These are phyloP conservation scores for Pichia sp. DNA, from an alignment of 1,139 yeast genomes.

Conservation along the genomic window DNA sequence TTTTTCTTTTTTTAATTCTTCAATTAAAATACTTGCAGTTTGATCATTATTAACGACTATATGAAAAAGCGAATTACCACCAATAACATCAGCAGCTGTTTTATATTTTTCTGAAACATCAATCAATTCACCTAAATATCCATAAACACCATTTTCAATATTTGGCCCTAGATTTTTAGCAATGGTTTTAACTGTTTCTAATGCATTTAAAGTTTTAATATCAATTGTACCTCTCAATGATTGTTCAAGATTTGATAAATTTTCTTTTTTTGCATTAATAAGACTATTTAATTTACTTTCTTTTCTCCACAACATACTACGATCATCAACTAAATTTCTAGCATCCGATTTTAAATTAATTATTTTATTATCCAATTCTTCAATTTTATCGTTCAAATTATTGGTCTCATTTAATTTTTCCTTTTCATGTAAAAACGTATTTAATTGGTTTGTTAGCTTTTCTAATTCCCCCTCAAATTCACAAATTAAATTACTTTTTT, in stretches of 20 bases:
- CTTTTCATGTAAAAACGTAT: background rate
- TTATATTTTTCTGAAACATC: slow-evolving; percentile 77
- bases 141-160: slow-evolving; percentile 50
- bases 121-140: slow-evolving; percentile 80
- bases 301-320: slow-evolving; percentile 75
- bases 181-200: slow-evolving; percentile 59
- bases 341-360: slow-evolving; percentile 36
- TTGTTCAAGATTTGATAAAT: slow-evolving; percentile 52
- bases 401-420: slow-evolving; percentile 2
- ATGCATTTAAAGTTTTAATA: slow-evolving; percentile 61
- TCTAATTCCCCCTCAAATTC: slow-evolving; percentile 2
- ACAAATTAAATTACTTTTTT: slow-evolving; percentile 12
- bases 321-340: slow-evolving; percentile 50
- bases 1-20: slow-evolving; percentile 62
- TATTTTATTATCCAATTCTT: slow-evolving; percentile 23
- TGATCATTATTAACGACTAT: slow-evolving; percentile 84
- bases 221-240: slow-evolving; percentile 68
- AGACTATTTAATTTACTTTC: slow-evolving; percentile 59
- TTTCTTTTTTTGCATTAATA: slow-evolving; percentile 49
- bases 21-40: slow-evolving; percentile 75
- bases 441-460: background rate
- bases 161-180: slow-evolving; percentile 48
- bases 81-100: slow-evolving; percentile 81
- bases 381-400: slow-evolving; percentile 13
- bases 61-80: slow-evolving; percentile 81